A percentile compares a stretch with the other conserved stretches of the same genome.
These are phyloP conservation scores for Ammopiptanthus mongolicus DNA, from an alignment of 306 rosid genomes.

Conservation along the genomic window DNA sequence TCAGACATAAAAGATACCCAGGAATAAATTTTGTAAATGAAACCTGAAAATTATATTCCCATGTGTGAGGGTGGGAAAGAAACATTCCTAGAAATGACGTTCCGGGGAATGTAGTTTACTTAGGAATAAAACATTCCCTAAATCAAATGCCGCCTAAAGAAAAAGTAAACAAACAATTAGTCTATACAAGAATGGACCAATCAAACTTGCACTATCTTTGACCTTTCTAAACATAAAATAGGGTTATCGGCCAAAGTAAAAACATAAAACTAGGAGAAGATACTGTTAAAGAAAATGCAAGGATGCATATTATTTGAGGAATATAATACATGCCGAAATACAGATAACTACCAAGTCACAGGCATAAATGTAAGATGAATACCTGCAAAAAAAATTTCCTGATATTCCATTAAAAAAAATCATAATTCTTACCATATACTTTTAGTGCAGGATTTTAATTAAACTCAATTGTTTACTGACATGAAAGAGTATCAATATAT, in stretches of 20 bases:
- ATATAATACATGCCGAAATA: neutral
- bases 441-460: neutral
- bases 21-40: too few species aligned
- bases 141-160: too few species aligned
- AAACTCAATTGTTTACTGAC: neutral
- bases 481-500: slow-evolving; percentile 10
- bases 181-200: neutral
- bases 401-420: neutral
- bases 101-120: too few species aligned
- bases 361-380: neutral
- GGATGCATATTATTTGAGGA: neutral
- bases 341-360: neutral
- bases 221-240: neutral
- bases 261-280: neutral
- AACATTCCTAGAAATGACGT: too few species aligned
- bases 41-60: too few species aligned
- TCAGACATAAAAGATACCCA: too few species aligned
- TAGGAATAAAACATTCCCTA: too few species aligned
- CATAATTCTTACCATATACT: neutral
- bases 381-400: neutral
- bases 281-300: neutral
- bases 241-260: neutral
- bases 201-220: neutral
- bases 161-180: neutral
- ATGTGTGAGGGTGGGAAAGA: too few species aligned